Evolutionary conservation across 108 stramenopile species (phyloP).

Genomic region (Aurantiochytrium sp.): DNA sequence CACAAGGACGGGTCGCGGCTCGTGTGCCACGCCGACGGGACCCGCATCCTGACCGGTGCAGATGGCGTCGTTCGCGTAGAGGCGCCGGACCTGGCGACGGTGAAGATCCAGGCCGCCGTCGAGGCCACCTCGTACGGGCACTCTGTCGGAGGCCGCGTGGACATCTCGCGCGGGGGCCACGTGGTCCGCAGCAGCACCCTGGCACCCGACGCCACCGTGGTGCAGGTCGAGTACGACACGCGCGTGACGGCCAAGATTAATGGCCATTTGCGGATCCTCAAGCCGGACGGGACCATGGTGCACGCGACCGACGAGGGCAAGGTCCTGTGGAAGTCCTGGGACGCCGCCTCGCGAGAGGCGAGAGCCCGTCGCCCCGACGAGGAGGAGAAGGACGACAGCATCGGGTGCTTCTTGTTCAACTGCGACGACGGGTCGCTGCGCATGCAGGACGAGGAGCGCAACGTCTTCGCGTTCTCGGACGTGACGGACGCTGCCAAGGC

Average conservation of each 20-base stretch:
- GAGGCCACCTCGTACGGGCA: neutral
- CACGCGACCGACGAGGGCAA: neutral
- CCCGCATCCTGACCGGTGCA: neutral
- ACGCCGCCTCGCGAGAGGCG: neutral
- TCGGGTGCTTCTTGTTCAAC: neutral
- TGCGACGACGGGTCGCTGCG: neutral
- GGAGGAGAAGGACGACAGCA: neutral
- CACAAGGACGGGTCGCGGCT: neutral
- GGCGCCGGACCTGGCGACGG: neutral
- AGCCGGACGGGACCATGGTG: conserved; percentile 2
- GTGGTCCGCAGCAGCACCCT: neutral
- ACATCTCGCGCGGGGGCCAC: neutral
- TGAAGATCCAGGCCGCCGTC: neutral
- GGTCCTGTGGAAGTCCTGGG: neutral
- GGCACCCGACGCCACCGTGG: conserved; percentile 2
- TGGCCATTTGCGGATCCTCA: conserved; percentile 1
- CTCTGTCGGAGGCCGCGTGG: neutral
- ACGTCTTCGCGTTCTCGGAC: neutral
- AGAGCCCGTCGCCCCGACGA: neutral
- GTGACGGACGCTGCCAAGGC: neutral
- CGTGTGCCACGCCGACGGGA: neutral
- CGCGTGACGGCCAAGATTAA: conserved; percentile 4
- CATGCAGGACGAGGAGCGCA: neutral
- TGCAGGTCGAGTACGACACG: neutral
- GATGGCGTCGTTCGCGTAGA: neutral